These are phyloP conservation scores for Peniophora sp. DNA, from an alignment of 1,284 basidiomycete genomes.

Conservation along the genomic window DNA sequence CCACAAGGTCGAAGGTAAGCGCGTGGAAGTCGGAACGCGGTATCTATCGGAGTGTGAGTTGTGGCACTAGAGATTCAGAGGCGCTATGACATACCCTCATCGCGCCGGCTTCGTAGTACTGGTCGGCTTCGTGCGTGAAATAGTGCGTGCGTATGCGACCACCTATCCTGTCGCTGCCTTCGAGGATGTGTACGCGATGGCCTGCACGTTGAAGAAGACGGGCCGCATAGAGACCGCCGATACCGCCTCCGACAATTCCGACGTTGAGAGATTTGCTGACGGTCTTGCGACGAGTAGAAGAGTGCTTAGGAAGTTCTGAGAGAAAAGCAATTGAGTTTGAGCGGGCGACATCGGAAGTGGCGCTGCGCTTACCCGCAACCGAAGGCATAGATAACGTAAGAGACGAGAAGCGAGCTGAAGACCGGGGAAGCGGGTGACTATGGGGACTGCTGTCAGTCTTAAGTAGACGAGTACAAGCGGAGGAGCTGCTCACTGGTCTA, in stretches of 20 bases:
- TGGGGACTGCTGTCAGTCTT: too few species aligned
- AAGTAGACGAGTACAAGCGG: too few species aligned
- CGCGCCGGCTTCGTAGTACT: constrained; percentile 17
- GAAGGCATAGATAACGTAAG: too few species aligned
- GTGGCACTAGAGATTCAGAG: too few species aligned
- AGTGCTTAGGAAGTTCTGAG: too few species aligned
- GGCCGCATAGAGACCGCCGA: constrained; percentile 14
- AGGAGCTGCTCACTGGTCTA: too few species aligned
- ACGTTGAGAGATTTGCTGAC: not conserved
- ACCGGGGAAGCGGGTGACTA: too few species aligned
- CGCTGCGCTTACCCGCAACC: too few species aligned
- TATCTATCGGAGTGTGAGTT: constrained; percentile 4
- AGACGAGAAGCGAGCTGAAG: too few species aligned
- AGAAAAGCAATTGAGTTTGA: too few species aligned
- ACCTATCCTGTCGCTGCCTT: constrained; percentile 12
- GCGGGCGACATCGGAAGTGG: too few species aligned
- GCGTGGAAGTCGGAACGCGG: constrained; percentile 12
- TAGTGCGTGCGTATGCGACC: constrained; percentile 13
- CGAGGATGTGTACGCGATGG: constrained; percentile 11
- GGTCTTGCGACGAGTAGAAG: too few species aligned
- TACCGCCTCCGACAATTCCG: constrained; percentile 13
- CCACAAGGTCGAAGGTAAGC: constrained; percentile 12
- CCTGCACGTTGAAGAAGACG: constrained; percentile 9
- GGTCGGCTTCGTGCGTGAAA: constrained; percentile 12
- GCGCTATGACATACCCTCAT: constrained; percentile 9